Base-by-base conservation (phyloP, 441 rosid genomes). In the Populus tomentosa region DNA sequence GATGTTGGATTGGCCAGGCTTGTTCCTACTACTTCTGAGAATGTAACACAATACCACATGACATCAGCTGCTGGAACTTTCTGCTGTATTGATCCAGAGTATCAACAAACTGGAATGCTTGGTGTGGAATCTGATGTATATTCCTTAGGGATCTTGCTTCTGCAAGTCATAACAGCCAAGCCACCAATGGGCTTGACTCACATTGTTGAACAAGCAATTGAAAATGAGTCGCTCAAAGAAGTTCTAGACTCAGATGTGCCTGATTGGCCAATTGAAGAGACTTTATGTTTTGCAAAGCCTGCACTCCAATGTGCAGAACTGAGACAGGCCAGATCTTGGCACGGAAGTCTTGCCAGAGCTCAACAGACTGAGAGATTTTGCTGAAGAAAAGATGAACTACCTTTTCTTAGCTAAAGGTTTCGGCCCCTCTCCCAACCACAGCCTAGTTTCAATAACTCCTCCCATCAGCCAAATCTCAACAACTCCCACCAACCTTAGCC, bases 1-100 rank as follows among this genome's bases (percentile, higher is more conserved):
- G 90, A 87, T n/a, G 90, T 85, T 2, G 90, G 90, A 33, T 74
- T 87, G 75, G 90, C 88, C 24, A 78, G 86, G 78, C 84, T 87
- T 16, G 88, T 87, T 46, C 90, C 90, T 2, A 82, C 84, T 13
- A 74, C 83, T 30, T 86, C 86, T 3, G 88, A 87, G 71, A 84
- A 73, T 32, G 83, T 67, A 40, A 85, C 90, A 2, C 90, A 87
- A 72, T 87, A 73, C 63, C 86, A 80, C 75, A 79, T 85, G 85
- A 85, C 88, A 62, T 82, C 87, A 3, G 75, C 90, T 0, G 90
- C 90, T 3, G 90, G 90, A 62, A 87, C 90, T 50, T 85, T 85
- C 81, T 84, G 87, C 78, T 87, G 84, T 28, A 87, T 87, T 2
- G 90, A 87, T 56, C 90, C 88, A 53, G 86, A 83, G 71, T 75